These are phyloP conservation scores for Rutidosis leptorrhynchoides DNA, from an alignment of 129 eudicot genomes.

Conservation along the genomic window DNA sequence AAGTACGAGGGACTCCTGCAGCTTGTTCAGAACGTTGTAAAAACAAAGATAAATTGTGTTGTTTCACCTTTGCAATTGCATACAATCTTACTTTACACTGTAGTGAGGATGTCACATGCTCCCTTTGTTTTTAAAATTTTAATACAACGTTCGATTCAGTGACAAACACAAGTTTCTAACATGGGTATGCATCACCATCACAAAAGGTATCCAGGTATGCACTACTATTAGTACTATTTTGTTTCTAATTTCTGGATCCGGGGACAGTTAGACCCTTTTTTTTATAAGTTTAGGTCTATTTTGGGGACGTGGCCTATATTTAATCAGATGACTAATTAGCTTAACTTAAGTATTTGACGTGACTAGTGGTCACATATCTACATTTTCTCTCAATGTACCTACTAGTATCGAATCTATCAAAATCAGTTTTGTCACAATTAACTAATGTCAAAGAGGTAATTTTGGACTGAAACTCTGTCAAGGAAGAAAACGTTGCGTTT, in stretches of 20 bases:
- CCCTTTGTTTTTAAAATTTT: neutral
- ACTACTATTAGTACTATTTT: neutral
- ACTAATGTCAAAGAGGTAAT: constrained; percentile 14
- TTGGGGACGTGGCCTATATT: neutral
- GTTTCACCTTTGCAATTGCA: constrained; percentile 18
- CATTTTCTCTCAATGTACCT: neutral
- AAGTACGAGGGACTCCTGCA: constrained; percentile 8
- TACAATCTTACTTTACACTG: constrained; percentile 9
- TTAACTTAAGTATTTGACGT: neutral
- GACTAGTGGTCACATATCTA: constrained; percentile 7
- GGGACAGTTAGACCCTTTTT: neutral
- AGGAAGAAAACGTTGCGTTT: constrained; percentile 14
- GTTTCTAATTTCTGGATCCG: neutral
- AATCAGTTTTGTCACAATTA: neutral
- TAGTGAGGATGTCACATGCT: constrained; percentile 11
- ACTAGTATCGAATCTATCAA: neutral
- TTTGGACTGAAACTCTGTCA: neutral
- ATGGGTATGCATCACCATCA: neutral
- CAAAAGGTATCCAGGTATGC: neutral
- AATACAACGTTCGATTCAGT: constrained; percentile 15
- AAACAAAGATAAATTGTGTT: neutral
- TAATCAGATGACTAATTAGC: neutral
- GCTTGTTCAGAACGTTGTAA: constrained; percentile 22
- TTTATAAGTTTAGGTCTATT: no score
- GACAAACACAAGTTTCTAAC: constrained; percentile 1